Conservation (phyloP, 2,329 filamentous ascomycete genomes). For the Calonectria multiphialidica region DNA sequence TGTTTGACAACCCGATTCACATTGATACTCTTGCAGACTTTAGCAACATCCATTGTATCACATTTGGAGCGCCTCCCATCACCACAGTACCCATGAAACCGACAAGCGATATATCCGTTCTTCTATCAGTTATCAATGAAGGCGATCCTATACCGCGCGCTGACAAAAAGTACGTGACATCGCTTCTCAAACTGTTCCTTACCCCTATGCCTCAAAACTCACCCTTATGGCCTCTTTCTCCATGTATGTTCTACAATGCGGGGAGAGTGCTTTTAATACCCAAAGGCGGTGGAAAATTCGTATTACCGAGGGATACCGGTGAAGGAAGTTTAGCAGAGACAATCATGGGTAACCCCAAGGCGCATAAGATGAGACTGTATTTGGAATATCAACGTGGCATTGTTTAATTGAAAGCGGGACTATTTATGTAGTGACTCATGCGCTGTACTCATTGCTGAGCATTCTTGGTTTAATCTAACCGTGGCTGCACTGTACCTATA, state of each 20-base stretch:
- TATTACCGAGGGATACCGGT: not conserved
- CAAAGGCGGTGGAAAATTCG: no score
- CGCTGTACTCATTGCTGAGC: no score
- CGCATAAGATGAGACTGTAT: not conserved
- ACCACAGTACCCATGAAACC: not conserved
- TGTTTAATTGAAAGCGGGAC: not conserved
- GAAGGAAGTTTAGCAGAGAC: not conserved
- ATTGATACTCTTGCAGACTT: not conserved
- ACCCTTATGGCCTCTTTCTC: not conserved
- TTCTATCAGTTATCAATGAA: not conserved
- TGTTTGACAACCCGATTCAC: fast-evolving
- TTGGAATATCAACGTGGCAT: not conserved
- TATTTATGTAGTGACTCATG: no score
- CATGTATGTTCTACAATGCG: not conserved
- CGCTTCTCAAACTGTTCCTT: not conserved
- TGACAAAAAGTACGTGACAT: not conserved
- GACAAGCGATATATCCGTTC: not conserved
- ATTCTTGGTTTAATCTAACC: no score
- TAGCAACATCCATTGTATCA: not conserved
- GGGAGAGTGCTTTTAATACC: no score
- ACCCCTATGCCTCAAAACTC: not conserved
- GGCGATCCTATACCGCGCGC: not conserved
- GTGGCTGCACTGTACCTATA: no score
- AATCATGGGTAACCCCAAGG: not conserved
- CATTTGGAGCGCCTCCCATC: not conserved